Evolutionary conservation across 2,329 filamentous ascomycete genomes (phyloP), one percentile per base, ranked within the genome.

Genomic region (Sclerotinia sclerotiorum): DNA sequence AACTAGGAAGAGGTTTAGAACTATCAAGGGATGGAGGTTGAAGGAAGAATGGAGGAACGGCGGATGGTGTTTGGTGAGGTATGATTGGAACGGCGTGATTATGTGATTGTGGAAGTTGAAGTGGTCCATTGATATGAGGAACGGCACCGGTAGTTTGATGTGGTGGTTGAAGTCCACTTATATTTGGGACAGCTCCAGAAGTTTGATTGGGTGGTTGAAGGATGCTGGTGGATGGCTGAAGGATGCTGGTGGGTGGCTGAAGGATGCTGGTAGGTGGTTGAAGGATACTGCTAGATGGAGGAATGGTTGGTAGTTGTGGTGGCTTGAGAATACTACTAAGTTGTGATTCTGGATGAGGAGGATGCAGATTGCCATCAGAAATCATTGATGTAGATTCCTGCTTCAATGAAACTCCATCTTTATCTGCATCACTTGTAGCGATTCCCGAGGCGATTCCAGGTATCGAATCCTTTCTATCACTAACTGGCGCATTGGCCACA

Each of bases 1-100:
- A 80, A 15, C 78, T 76, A 42, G 76, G 74, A 8, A 77, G 74
- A 56, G 70, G 76, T 57, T 72, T 69, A 42, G 74, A 76, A 27
- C 74, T 74, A 70, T 76, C 73, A 49, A 76, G 71, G 42, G 73
- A 68, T 35, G 74, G 69, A 27, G 74, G 72, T 56, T 69, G 57
- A 3, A 56, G 51, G 68, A 69, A 71, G 15, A 64, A 68, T n/a
- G 70, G 65, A 19, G 68, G 69, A 29, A 66, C 60, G 35, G 67
- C 7, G 17, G 55, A 49, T 11, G 68, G 68, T 29, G 52, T 19
- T 46, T 63, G 52, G 17, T 21, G 39, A 13, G 46, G 55, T 19
- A 63, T 67, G 24, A 67, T 19, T n/a, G 65, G 65, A 44, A 67
- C 56, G 39, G 65, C 46, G 17, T 62, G 62, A 11, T 62, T 67